A percentile compares a stretch with the other conserved stretches of the same genome.
Conservation (phyloP, 768 basidiomycete species). For the Mycena rosella region DNA sequence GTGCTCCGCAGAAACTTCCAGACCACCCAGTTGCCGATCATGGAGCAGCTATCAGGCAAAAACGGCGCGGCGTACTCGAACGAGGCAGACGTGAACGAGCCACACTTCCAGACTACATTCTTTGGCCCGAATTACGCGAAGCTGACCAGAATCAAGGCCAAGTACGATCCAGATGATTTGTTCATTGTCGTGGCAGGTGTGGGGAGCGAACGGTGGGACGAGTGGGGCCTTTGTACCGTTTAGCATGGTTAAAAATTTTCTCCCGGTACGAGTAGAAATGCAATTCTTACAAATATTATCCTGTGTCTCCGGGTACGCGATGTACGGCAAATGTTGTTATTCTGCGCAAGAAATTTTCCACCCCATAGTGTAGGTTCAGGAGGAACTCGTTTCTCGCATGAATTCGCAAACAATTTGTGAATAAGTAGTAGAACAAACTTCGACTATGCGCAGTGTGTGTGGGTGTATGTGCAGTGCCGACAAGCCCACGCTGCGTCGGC, state of each 20-base stretch:
- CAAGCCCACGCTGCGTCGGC: too few species aligned
- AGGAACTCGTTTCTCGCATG: slow-evolving; percentile 10
- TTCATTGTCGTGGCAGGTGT: slow-evolving; percentile 49
- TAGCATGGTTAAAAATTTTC: slow-evolving; percentile 3
- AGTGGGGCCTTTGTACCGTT: slow-evolving; percentile 43
- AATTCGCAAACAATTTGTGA: slow-evolving; percentile 1
- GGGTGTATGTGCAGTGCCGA: too few species aligned
- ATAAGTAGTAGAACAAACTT: too few species aligned
- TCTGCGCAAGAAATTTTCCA: slow-evolving; percentile 6
- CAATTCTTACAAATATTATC: slow-evolving; percentile 14
- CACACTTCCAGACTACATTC: too few species aligned
- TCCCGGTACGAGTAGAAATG: slow-evolving; percentile 16
- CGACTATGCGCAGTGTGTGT: too few species aligned
- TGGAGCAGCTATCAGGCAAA: slow-evolving; percentile 42
- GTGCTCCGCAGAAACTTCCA: too few species aligned
- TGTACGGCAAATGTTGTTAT: slow-evolving; percentile 2
- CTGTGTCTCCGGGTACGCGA: slow-evolving; percentile 12
- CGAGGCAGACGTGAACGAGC: too few species aligned
- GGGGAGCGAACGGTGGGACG: slow-evolving; percentile 49
- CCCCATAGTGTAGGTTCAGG: slow-evolving; percentile 8
- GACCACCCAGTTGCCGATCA: slow-evolving; percentile 39
- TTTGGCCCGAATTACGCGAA: too few species aligned
- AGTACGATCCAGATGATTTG: too few species aligned
- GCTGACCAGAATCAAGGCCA: too few species aligned
- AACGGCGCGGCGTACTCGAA: slow-evolving; percentile 46